phyloP scores from a whole-genome alignment of 805 yeast genomes.

The Candida boidinii region DNA sequence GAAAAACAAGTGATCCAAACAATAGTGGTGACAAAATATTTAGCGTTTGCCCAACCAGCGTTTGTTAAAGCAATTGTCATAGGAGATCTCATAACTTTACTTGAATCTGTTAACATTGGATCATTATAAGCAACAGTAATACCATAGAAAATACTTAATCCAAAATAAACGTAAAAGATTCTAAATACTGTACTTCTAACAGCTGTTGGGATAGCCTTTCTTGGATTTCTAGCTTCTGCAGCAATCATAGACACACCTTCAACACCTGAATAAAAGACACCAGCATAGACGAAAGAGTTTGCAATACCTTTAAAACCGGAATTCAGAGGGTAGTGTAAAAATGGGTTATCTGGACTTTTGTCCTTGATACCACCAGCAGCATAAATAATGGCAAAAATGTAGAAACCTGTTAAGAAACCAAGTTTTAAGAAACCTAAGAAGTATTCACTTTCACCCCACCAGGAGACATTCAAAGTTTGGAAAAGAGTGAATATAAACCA shows the following conservation, averaged over 20 bases:
- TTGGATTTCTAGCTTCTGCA: slow-evolving; percentile 53
- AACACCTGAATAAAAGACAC: slow-evolving; percentile 51
- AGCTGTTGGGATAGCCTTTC: slow-evolving; percentile 48
- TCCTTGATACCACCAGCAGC: slow-evolving; percentile 33
- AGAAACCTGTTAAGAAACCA: slow-evolving; percentile 39
- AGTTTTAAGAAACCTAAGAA: slow-evolving; percentile 43
- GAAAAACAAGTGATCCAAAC: slow-evolving; percentile 52
- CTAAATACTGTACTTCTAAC: slow-evolving; percentile 46
- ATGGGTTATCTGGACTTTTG: slow-evolving; percentile 26
- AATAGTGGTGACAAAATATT: slow-evolving; percentile 39
- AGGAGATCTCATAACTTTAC: slow-evolving; percentile 30
- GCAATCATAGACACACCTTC: slow-evolving; percentile 53
- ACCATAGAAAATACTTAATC: slow-evolving; percentile 44
- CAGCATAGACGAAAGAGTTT: slow-evolving; percentile 45
- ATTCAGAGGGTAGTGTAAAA: slow-evolving; percentile 25
- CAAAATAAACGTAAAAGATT: slow-evolving; percentile 43
- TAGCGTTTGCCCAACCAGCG: slow-evolving; percentile 31
- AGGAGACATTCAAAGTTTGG: slow-evolving; percentile 41
- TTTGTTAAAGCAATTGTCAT: slow-evolving; percentile 33
- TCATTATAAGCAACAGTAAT: slow-evolving; percentile 47
- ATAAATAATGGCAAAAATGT: slow-evolving; percentile 38
- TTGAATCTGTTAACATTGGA: slow-evolving; percentile 28
- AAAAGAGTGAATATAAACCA: slow-evolving; percentile 42
- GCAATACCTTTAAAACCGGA: slow-evolving; percentile 49
- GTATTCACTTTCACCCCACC: slow-evolving; percentile 52